Evolutionary conservation across 179 eudicot genomes (phyloP), one percentile per base, ranked within the genome.

Genomic region (Sideroxylon spinosum): DNA sequence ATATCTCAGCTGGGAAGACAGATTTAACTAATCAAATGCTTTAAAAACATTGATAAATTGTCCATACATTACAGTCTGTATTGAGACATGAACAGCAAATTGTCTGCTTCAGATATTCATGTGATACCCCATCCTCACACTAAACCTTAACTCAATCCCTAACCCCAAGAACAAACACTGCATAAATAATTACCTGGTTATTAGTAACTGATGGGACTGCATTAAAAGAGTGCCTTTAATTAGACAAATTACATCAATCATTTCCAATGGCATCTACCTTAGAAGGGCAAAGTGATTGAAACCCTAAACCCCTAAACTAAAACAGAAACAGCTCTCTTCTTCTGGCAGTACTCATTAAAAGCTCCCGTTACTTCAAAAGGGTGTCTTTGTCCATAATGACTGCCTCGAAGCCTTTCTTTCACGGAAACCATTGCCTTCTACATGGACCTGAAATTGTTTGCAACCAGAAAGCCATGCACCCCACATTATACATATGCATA

Each of bases 201-300:
- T 55, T 55, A 55, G 59, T 55, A 55, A 55, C 13, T 12, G 17
- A 55, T 55, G 13, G 59, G 17, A 16, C 59, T 14, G 16, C 59
- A 14, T 3, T 11, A 17, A 55, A 55, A 55, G 60, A 55, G 60
- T 55, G 44, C 3, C 44, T 55, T 5, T 55, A 16, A 0, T 60
- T 60, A 20, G 64, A 60, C 23, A n/a, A 60, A 60, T 60, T 60
- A 60, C 25, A 60, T 60, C 26, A 60, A 20, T 20, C 25, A 6
- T 64, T 25, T 48, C 84, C 78, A 78, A 85, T 79, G 71, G 81
- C 87, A 85, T 81, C 79, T 79, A 75, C 61, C 57, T 32, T 12
- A 68, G 57, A 81, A 73, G 66, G 68, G 81, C 68, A 80, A 81
- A 73, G 44, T 74, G 86, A 86, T 76, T 81, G 76, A 71, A 76